Percentiles rank a stretch among this genome's conserved stretches.
phyloP scores from a whole-genome alignment of 768 basidiomycete species.

The Collybia nuda region DNA sequence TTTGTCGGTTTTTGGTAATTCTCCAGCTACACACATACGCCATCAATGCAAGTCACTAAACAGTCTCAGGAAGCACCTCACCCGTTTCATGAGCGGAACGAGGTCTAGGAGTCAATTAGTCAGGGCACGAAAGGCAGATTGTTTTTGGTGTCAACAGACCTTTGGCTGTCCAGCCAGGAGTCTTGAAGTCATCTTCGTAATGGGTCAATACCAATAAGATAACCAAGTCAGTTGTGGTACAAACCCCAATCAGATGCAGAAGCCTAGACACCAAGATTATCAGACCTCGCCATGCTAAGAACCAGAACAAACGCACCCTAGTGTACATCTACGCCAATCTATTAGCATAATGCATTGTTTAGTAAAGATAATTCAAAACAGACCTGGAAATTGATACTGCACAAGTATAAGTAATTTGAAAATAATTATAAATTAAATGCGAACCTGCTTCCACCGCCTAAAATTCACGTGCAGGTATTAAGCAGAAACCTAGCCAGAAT shows the following conservation, averaged over 20 bases:
- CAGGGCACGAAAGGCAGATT: not conserved
- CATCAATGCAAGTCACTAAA: not conserved
- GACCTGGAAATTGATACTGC: constrained; percentile 71
- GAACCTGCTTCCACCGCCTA: constrained; percentile 58
- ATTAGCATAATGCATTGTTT: not conserved
- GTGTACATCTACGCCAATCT: constrained; percentile 56
- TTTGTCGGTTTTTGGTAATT: constrained; percentile 75
- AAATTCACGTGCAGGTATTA: not conserved
- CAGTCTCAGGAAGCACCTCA: constrained; percentile 17
- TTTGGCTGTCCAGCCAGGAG: constrained; percentile 64
- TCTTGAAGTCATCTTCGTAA: constrained; percentile 69
- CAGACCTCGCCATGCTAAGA: not conserved
- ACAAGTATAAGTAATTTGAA: constrained; percentile 1
- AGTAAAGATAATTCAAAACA: not conserved
- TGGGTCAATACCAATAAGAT: constrained; percentile 2
- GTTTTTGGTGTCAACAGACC: constrained; percentile 28
- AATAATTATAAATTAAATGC: constrained; percentile 2
- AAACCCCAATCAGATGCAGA: constrained; percentile 72
- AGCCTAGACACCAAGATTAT: constrained; percentile 32
- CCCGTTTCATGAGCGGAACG: constrained; percentile 71
- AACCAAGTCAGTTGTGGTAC: constrained; percentile 9
- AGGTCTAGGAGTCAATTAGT: constrained; percentile 43
- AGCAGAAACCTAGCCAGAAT: not conserved
- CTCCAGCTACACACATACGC: constrained; percentile 47
- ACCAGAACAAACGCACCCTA: constrained; percentile 30